A percentile compares a stretch with the other conserved stretches of the same genome.
phyloP scores from a whole-genome alignment of 352 stramenopile species.

The Phytophthora pini region DNA sequence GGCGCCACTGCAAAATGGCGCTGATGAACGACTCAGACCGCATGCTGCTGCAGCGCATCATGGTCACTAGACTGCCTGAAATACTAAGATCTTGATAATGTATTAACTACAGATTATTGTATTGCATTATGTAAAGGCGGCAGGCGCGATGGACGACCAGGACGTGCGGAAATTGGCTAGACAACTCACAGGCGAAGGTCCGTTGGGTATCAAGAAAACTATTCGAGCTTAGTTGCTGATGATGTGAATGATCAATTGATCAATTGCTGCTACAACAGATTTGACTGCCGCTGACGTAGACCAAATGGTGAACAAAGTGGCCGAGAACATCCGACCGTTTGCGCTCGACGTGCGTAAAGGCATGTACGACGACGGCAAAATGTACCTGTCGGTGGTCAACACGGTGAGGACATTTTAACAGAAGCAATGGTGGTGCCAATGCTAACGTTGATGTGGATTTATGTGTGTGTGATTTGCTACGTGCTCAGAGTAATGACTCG shows the following conservation, averaged over 20 bases:
- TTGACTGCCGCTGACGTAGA: constrained; percentile 61
- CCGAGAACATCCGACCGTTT: constrained; percentile 63
- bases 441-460: not conserved
- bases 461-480: not conserved
- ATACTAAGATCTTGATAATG: not conserved
- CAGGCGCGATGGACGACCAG: constrained; percentile 72
- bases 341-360: constrained; percentile 74
- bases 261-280: constrained; percentile 35
- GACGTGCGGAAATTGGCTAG: constrained; percentile 57
- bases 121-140: constrained; percentile 42
- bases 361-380: constrained; percentile 86
- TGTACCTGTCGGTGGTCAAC: constrained; percentile 84
- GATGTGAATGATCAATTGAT: not conserved
- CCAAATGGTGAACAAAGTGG: constrained; percentile 69
- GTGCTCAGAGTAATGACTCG: constrained; percentile 71
- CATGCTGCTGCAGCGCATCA: constrained; percentile 81
- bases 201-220: not conserved
- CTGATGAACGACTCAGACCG: constrained; percentile 66
- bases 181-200: constrained; percentile 75
- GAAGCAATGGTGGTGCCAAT: not conserved
- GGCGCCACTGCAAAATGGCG: constrained; percentile 46
- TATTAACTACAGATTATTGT: not conserved
- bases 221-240: constrained; percentile 1
- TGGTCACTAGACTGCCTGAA: constrained; percentile 40
- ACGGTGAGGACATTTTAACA: constrained; percentile 41